phyloP scores from a whole-genome alignment of 2,329 filamentous ascomycete genomes.

The Botryotinia calthae region DNA sequence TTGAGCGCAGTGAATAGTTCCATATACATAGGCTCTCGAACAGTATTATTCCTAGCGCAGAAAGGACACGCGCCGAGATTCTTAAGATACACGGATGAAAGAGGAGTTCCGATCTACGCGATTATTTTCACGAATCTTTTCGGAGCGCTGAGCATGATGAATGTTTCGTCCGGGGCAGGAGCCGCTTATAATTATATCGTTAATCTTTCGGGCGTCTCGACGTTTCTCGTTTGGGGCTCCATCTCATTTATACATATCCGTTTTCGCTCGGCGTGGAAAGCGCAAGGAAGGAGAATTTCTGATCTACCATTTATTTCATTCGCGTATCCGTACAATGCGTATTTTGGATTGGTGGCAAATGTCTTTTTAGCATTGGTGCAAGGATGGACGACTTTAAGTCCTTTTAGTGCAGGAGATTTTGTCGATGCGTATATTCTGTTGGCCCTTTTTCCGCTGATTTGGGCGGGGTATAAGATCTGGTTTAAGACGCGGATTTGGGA shows the following conservation, averaged over 20 bases:
- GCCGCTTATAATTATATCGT: slow-evolving; percentile 68
- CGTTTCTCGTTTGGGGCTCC: slow-evolving; percentile 68
- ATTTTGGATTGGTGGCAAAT: slow-evolving; percentile 57
- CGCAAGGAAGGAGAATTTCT: slow-evolving; percentile 53
- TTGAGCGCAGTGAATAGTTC: slow-evolving; percentile 70
- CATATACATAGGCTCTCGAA: slow-evolving; percentile 75
- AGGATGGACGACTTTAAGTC: slow-evolving; percentile 58
- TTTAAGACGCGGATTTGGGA: slow-evolving; percentile 53
- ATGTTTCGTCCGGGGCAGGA: slow-evolving; percentile 63
- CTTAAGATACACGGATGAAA: slow-evolving; percentile 63
- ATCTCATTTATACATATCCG: slow-evolving; percentile 71
- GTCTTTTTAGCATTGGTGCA: slow-evolving; percentile 59
- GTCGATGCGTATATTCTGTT: slow-evolving; percentile 63
- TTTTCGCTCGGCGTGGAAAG: slow-evolving; percentile 62
- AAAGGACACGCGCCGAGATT: slow-evolving; percentile 68
- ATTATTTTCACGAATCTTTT: slow-evolving; percentile 69
- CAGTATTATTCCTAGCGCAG: slow-evolving; percentile 73
- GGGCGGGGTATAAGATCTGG: slow-evolving; percentile 52
- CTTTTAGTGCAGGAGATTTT: slow-evolving; percentile 57
- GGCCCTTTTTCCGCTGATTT: slow-evolving; percentile 58
- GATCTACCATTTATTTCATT: slow-evolving; percentile 56
- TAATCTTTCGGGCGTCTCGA: slow-evolving; percentile 66
- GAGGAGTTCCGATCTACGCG: slow-evolving; percentile 59
- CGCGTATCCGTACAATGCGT: slow-evolving; percentile 57
- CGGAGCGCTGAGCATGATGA: slow-evolving; percentile 73